A percentile compares a stretch with the other conserved stretches of the same genome.
phyloP scores from a whole-genome alignment of 352 stramenopile genomes.

The Phytophthora multivora region DNA sequence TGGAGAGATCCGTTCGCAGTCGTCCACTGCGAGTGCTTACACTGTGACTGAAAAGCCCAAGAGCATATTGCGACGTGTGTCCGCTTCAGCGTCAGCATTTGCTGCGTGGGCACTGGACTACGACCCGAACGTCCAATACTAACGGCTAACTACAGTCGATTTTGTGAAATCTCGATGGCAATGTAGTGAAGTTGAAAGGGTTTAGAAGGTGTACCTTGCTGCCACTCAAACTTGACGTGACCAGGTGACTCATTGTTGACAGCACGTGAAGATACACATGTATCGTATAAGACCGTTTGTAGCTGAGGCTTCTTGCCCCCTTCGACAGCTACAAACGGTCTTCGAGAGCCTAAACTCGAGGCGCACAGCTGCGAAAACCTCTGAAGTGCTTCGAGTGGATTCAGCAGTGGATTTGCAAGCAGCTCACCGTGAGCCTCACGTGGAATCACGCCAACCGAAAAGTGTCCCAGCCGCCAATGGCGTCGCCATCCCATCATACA shows the following conservation, averaged over 20 bases:
- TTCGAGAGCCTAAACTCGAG: no score
- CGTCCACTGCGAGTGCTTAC: background rate
- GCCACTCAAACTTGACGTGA: no score
- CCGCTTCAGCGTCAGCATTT: background rate
- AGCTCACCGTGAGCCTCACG: no score
- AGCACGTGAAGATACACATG: no score
- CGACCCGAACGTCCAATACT: background rate
- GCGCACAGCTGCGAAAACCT: no score
- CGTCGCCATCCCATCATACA: conserved; percentile 2
- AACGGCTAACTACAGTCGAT: background rate
- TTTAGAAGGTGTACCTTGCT: no score
- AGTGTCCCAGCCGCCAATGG: background rate
- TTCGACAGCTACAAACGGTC: no score
- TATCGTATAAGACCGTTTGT: no score
- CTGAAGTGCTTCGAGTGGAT: background rate
- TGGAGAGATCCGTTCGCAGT: background rate
- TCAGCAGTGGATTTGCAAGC: background rate
- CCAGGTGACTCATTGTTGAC: no score
- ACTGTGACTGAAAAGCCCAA: background rate
- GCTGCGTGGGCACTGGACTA: background rate
- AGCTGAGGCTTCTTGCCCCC: no score
- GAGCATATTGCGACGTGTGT: background rate
- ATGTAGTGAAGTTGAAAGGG: no score
- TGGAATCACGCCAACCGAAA: conserved; percentile 3
- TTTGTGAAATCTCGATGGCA: no score